Evolutionary conservation across 2,329 filamentous ascomycete genomes (phyloP), one percentile per base, ranked within the genome.

Genomic region (Trichoderma gracile): DNA sequence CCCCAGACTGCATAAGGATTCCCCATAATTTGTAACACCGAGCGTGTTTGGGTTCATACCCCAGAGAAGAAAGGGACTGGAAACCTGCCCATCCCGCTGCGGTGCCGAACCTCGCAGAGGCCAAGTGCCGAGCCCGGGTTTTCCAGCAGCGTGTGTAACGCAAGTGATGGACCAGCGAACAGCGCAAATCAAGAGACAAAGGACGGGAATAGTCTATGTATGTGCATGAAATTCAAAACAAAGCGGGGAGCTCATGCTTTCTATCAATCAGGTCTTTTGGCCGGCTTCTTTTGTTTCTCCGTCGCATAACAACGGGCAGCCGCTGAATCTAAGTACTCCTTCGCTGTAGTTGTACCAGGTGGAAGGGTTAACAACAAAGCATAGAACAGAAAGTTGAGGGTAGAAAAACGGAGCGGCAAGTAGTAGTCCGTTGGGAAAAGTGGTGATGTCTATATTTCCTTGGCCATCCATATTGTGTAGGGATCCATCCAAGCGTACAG

Each of bases 281-380:
- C 45, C 3, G 14, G 19, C 40, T 42, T 59, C 40, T 30, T 43
- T 27, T 14, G 38, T 38, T n/a, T 47, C 30, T 30, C 38, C 10
- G 38, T 21, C 15, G 59, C 59, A 40, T 23, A 17, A 19, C 23
- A 60, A 46, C 30, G 50, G 30, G 63, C 42, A 23, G 30, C 49
- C 40, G 45, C 53, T 38, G 25, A 73, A 72, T 72, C 72, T 70
- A 73, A 74, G 64, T 64, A 65, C 15, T 64, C 57, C 45, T 40
- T 43, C 45, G 45, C 27, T 53, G 25, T 52, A 60, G 19, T 27
- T 27, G 33, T 43, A 52, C 15, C 45, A 33, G 30, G 9, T n/a
- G 3, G 21, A 47, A 45, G 21, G 50, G 30, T 17, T 17, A 19
- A 30, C 50, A 47, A 50, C 54, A 45, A 55, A 58, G 45, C 55